Base-by-base conservation (phyloP, 2,329 filamentous ascomycete genomes). In the Epichloe elymi region DNA sequence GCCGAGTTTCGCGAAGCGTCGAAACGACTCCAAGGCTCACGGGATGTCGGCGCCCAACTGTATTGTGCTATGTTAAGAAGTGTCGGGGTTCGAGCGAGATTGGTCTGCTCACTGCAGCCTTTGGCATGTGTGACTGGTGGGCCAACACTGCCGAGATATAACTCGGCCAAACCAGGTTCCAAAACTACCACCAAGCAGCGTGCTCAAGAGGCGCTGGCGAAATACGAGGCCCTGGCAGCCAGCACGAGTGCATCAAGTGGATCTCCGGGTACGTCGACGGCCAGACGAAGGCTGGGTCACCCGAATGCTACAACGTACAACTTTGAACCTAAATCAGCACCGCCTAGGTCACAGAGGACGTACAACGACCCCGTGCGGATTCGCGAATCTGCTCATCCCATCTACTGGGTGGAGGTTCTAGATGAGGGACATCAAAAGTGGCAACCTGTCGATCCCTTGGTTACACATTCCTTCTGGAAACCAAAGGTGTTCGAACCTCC, bases 321-420 rank as follows among this genome's bases (percentile, higher is more conserved):
- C 11, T 65, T 79, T 33, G 62, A 64, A 40, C 77, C 77, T 11
- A 65, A 68, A 23, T 63, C 64, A 36, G 67, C 71, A 14, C 64
- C 67, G 11, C 71, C 65, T 1, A 57, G 58, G 1, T 56, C 63
- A 1, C 61, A 61, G n/a, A 59, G 59, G 39, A 57, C 56, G 26
- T 65, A 63, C 60, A 67, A 62, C 23, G 60, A 57, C 48, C 68
- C 62, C 11, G 70, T 68, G 50, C 68, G 62, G 14, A 76, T 85
- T 11, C 75, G 75, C 23, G 87, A 91, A 61, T 90, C 88, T 0
- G 67, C 79, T 0, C 87, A 84, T 60, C 93, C 93, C 0, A 76
- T 97, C 3, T 97, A 89, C 63, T 98, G 93, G 93, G 84, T 96
- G 0, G 93, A 98, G 68, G 83, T 88, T 3, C 86, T 95, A 56